Base-by-base conservation (phyloP, 257 asterid species). In the Datura wrightii region DNA sequence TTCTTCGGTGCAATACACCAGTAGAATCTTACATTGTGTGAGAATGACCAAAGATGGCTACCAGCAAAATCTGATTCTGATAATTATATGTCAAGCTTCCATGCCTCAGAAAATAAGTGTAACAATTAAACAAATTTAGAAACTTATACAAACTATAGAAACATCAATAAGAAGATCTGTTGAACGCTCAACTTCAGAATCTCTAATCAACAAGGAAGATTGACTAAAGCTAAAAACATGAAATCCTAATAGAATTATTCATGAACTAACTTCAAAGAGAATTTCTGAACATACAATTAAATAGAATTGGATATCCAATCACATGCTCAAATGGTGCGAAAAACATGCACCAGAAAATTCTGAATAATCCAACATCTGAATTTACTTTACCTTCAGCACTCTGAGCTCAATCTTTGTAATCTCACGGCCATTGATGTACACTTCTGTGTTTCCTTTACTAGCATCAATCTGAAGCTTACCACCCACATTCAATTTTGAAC, bases 371-470 rank as follows among this genome's bases (percentile, higher is more conserved):
- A 52, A 15, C 16, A 46, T n/a, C 34, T 39, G 16, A 50, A 55
- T 59, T 36, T 44, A 39, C 18, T 67, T 62, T 86, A 94, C 98
- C 98, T 92, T 93, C 91, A 94, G 82, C 56, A 93, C 83, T 81
- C 92, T 85, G 84, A 94, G 95, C 90, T 94, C 98, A 52, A 87
- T 79, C 86, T 88, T 92, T 39, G 97, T 90, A 76, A 92, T 92
- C 90, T 92, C 97, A 8, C 98, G 92, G 67, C 98, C 94, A 80
- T 94, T 94, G 82, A 94, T 87, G 89, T 84, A 91, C 42, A 94
- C 95, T 83, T 86, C 83, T 14, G 98, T 89, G 52, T 89, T 88
- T 53, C 98, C 97, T 24, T 87, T 86, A 80, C 98, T 94, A 1
- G 97, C 98, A 86, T 66, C 90, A 36, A 55, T 78, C 88, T 79